Percentiles rank a stretch among this genome's conserved stretches.
Evolutionary conservation across 305 asterid genomes (phyloP).

Genomic region (Stenogyne calaminthoides): DNA sequence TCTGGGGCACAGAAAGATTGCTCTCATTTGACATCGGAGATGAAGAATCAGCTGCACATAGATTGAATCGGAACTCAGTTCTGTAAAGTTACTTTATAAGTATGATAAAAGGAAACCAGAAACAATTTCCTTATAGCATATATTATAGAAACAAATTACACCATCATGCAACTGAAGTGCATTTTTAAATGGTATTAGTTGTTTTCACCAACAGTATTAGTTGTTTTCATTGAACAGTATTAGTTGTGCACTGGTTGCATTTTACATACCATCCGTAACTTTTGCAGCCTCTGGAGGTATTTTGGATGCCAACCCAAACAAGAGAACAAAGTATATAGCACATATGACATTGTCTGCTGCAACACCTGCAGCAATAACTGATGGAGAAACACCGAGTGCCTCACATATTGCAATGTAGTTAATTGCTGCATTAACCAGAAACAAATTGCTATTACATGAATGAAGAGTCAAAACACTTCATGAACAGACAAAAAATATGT

Average conservation of each 20-base stretch:
- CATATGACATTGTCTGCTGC: conserved; percentile 87
- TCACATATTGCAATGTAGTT: conserved; percentile 80
- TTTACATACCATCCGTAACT: conserved; percentile 41
- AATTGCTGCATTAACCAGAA: conserved; percentile 60
- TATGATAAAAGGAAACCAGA: not conserved
- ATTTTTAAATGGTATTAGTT: too few relatives aligned
- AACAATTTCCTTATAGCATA: not conserved
- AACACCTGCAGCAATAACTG: conserved; percentile 81
- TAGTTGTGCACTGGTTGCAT: too few relatives aligned
- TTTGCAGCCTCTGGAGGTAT: conserved; percentile 67
- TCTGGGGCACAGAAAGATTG: conserved; percentile 57
- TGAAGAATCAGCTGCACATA: conserved; percentile 46
- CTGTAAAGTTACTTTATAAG: not conserved
- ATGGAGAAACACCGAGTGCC: conserved; percentile 72
- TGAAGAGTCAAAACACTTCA: not conserved
- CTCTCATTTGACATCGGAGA: conserved; percentile 38
- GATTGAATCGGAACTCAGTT: conserved; percentile 18
- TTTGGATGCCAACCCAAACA: conserved; percentile 75
- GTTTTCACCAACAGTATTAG: too few relatives aligned
- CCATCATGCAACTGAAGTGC: too few relatives aligned
- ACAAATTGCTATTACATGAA: conserved; percentile 25
- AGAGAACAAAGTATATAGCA: conserved; percentile 63
- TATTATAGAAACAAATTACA: not conserved
- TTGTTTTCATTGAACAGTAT: too few relatives aligned
- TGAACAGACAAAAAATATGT: not conserved